Percentiles rank a stretch among this genome's conserved stretches.
Conservation (phyloP, 106 monocot species). For the Iris macrosiphon region DNA sequence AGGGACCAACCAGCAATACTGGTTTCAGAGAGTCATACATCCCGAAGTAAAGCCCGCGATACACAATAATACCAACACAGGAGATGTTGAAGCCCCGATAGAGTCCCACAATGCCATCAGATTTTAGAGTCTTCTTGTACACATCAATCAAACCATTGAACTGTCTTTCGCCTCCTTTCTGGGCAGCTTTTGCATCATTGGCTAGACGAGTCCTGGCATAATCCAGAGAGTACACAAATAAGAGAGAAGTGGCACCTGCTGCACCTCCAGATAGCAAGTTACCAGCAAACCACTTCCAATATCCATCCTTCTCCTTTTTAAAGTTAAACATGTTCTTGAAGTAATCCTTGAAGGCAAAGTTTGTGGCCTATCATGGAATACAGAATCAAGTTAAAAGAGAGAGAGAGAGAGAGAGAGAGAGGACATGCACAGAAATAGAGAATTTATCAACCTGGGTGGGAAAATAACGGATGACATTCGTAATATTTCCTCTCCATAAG, state of each 20-base stretch:
- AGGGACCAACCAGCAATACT: constrained; percentile 23
- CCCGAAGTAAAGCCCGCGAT: constrained; percentile 40
- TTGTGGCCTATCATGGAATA: constrained; percentile 17
- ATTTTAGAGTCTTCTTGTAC: constrained; percentile 28
- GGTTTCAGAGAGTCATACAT: constrained; percentile 38
- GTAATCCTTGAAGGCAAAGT: constrained; percentile 47
- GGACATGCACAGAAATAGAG: background rate
- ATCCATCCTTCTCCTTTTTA: constrained; percentile 36
- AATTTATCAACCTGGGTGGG: constrained; percentile 23
- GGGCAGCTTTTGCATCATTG: constrained; percentile 36
- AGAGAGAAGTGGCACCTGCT: constrained; percentile 33
- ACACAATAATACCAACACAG: constrained; percentile 31
- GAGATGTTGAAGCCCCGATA: constrained; percentile 37
- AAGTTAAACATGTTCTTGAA: constrained; percentile 39
- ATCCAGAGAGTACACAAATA: constrained; percentile 41
- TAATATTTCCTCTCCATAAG: constrained; percentile 25
- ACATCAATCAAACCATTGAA: constrained; percentile 39
- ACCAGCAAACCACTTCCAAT: constrained; percentile 42
- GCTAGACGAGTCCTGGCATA: constrained; percentile 39
- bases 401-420: background rate
- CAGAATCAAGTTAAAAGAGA: background rate
- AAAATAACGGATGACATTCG: constrained; percentile 37
- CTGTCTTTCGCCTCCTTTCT: constrained; percentile 38
- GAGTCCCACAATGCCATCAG: constrained; percentile 29
- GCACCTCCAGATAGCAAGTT: constrained; percentile 39